Base-by-base conservation (phyloP, 176 grass and related monocot species). In the Oropetium thomaeum region DNA sequence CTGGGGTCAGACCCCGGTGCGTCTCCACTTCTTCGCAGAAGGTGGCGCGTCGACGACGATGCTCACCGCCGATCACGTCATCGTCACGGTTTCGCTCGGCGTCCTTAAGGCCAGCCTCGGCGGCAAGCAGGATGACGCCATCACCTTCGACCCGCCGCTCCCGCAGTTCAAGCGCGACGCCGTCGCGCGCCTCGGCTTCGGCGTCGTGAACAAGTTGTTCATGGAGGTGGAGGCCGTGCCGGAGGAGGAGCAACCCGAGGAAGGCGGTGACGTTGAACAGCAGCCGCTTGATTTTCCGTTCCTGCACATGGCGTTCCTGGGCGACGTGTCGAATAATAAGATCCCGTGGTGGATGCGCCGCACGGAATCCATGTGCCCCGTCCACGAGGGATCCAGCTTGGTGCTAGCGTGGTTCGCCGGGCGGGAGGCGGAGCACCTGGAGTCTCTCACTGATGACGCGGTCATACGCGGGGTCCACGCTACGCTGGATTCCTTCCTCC, bases 21-120 rank as follows among this genome's bases (percentile, higher is more conserved):
- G 69, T 60, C 90, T 97, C 69, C 83, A 83, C 73, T 93, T 97
- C 73, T 93, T 97, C 70, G 58, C 37, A 3, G 86, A 88, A 5
- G 81, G 67, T 2, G 57, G 69, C 45, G 55, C 77, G 0, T 15
- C 13, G 4, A 11, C 69, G 17, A 20, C 41, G 17, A 20, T 35
- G 44, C 52, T 90, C 65, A 6, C 59, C 13, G 83, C 83, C 4
- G 94, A 97, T 48, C 90, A 93, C 69, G 90, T 93, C 4, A 83
- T 97, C 38, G 31, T 97, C 6, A 97, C 94, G 11, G 94, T 93
- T 16, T 91, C 90, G 15, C 90, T 97, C 1, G 94, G 94, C 7
- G 88, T 97, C 35, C 82, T 93, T 35, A 97, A 97, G 81, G 90
- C 86, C 16, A 83, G 90, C 60, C 35, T 83, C 59, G 33, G 85